These are phyloP conservation scores for Colletotrichum sansevieriae DNA, from an alignment of 2,329 filamentous ascomycete species.

Conservation along the genomic window DNA sequence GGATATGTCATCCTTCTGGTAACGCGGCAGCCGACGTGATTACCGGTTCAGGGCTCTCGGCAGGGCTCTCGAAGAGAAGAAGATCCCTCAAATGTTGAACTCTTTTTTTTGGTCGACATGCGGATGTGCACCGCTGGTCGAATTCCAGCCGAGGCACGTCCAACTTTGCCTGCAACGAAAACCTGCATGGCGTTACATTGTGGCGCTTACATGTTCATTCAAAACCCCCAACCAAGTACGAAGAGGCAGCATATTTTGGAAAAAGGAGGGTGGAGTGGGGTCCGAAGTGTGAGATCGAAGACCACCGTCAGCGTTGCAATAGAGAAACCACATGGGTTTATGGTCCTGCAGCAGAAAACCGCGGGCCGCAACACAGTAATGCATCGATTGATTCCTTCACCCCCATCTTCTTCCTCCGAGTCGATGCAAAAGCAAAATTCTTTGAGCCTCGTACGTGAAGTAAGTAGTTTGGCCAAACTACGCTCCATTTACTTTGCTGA, in stretches of 20 bases:
- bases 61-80: slow-evolving; percentile 8
- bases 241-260: background rate
- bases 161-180: slow-evolving; percentile 28
- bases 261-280: no score
- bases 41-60: no score
- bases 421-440: no score
- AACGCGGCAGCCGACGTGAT: slow-evolving; percentile 26
- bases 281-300: background rate
- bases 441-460: no score
- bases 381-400: no score
- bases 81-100: background rate
- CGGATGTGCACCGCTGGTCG: slow-evolving; percentile 28
- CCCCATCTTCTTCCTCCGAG: no score
- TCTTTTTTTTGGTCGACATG: slow-evolving; percentile 7
- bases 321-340: no score
- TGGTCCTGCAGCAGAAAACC: no score
- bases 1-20: background rate
- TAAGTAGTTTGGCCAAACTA: background rate
- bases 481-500: background rate
- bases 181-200: slow-evolving; percentile 30
- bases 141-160: slow-evolving; percentile 10
- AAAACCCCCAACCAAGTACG: background rate
- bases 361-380: no score
- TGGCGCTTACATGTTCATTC: slow-evolving; percentile 17
- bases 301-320: no score